A percentile compares a stretch with the other conserved stretches of the same genome.
These are phyloP conservation scores for Secale cereale DNA, from an alignment of 176 grass and related monocot genomes.

Conservation along the genomic window DNA sequence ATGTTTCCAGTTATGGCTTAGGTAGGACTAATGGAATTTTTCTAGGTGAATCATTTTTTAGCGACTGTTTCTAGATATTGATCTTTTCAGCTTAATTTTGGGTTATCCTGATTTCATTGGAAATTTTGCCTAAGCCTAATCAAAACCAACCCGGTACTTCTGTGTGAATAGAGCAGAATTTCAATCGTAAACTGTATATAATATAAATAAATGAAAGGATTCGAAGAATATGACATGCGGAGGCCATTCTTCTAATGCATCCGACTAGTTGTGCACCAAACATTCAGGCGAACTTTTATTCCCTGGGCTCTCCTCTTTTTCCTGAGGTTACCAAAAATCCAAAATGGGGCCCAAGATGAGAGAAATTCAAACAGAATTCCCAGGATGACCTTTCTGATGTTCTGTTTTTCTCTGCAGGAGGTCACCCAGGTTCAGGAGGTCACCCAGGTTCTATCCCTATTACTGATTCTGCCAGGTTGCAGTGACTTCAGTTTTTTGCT, in stretches of 20 bases:
- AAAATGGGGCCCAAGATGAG: background rate
- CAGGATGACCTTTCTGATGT: background rate
- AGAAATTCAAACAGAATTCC: background rate
- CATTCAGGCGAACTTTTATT: background rate
- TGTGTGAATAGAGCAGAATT: background rate
- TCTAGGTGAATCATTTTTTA: background rate
- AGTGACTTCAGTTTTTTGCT: conserved; percentile 21
- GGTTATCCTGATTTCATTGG: background rate
- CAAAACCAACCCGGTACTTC: background rate
- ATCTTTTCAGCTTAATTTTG: background rate
- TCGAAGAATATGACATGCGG: background rate
- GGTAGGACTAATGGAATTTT: background rate
- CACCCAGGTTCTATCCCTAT: conserved; percentile 47
- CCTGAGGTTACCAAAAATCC: background rate
- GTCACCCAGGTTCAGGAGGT: conserved; percentile 61
- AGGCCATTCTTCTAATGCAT: background rate
- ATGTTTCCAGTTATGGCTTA: background rate
- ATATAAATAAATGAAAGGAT: background rate
- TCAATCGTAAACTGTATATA: background rate
- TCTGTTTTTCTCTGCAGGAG: conserved; percentile 6
- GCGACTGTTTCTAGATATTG: background rate
- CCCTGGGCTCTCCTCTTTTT: background rate
- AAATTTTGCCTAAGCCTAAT: background rate
- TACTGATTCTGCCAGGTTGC: conserved; percentile 31
- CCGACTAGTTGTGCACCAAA: background rate